Evolutionary conservation across 352 stramenopile species (phyloP).

Genomic region (Phytophthora fragariaefolia): DNA sequence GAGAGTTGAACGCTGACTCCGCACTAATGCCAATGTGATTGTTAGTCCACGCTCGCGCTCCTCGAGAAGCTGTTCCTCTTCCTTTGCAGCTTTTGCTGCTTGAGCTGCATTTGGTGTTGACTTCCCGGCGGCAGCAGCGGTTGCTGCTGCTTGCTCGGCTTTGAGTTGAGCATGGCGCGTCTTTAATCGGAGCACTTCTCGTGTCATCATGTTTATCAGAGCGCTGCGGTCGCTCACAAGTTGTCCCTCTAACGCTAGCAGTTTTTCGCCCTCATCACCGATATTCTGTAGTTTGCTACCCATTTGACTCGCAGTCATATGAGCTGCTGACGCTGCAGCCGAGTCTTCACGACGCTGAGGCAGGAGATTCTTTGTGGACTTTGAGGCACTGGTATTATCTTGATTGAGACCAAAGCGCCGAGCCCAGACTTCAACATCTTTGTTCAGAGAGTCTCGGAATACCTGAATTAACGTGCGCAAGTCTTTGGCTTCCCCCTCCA

Average conservation of each 20-base stretch:
- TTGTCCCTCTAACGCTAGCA: slow-evolving; percentile 68
- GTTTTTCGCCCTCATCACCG: slow-evolving; percentile 70
- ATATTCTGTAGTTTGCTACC: slow-evolving; percentile 86
- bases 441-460: slow-evolving; percentile 82
- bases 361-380: slow-evolving; percentile 37
- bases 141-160: slow-evolving; percentile 21
- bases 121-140: slow-evolving; percentile 18
- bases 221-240: slow-evolving; percentile 62
- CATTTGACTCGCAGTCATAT: slow-evolving; percentile 85
- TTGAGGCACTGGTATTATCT: slow-evolving; percentile 24
- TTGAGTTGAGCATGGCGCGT: slow-evolving; percentile 52
- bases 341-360: slow-evolving; percentile 57
- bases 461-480: slow-evolving; percentile 82
- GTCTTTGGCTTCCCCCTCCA: slow-evolving; percentile 82
- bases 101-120: slow-evolving; percentile 17
- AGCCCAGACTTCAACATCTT: slow-evolving; percentile 80
- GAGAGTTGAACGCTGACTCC: slow-evolving; percentile 57
- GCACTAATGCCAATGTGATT: slow-evolving; percentile 76
- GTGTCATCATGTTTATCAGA: slow-evolving; percentile 80
- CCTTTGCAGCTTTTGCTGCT: slow-evolving; percentile 38
- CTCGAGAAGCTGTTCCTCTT: slow-evolving; percentile 74
- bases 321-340: slow-evolving; percentile 59
- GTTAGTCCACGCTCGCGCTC: slow-evolving; percentile 81
- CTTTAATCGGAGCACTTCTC: slow-evolving; percentile 68
- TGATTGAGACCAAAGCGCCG: slow-evolving; percentile 44